phyloP scores from a whole-genome alignment of 768 basidiomycete species.

The Termitomyces heimii region DNA sequence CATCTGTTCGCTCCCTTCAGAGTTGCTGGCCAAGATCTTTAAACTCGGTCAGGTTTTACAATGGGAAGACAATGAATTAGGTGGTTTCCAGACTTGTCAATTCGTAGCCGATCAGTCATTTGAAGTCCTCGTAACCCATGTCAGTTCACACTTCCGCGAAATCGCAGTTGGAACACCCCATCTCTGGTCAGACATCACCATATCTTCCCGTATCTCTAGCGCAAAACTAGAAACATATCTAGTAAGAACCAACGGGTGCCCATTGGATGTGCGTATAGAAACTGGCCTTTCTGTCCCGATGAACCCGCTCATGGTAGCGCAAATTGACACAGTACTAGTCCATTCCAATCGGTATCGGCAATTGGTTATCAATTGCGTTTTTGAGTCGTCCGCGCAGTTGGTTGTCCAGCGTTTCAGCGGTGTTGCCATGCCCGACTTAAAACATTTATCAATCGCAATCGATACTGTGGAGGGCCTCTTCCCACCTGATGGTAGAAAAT shows the following conservation, averaged over 20 bases:
- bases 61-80: conserved; percentile 6
- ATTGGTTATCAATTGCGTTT: conserved; percentile 22
- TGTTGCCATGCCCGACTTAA: conserved; percentile 24
- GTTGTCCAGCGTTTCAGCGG: conserved; percentile 25
- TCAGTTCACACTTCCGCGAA: conserved; percentile 30
- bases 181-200: conserved; percentile 35
- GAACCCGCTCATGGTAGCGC: conserved; percentile 12
- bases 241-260: conserved; percentile 24
- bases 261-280: conserved; percentile 27
- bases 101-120: conserved; percentile 17
- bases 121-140: conserved; percentile 33
- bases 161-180: conserved; percentile 29
- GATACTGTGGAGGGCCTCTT: conserved; percentile 21
- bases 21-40: conserved; percentile 28
- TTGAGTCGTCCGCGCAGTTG: conserved; percentile 20
- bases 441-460: conserved; percentile 32
- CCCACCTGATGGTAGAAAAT: conserved; percentile 17
- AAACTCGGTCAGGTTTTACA: conserved; percentile 18
- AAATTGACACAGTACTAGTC: conserved; percentile 24
- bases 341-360: conserved; percentile 31
- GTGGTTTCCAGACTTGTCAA: neutral
- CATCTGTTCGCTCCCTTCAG: conserved; percentile 22
- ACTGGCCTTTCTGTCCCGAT: conserved; percentile 5
- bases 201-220: conserved; percentile 15
- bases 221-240: conserved; percentile 25